Conservation (phyloP, 306 rosid genomes). For the Dryas drummondii region DNA sequence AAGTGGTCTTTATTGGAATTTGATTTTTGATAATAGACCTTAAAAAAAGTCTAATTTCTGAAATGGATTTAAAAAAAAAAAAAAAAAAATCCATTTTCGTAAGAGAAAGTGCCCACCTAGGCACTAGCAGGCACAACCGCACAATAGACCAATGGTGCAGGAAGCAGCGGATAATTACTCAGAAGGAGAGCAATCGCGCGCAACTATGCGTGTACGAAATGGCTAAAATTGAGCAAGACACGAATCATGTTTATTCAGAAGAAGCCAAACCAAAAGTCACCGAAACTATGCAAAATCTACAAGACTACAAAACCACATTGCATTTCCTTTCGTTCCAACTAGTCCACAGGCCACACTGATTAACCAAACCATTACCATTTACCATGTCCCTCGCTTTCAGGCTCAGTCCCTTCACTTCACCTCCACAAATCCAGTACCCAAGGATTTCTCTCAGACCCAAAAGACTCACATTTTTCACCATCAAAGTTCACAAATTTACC, state of each 20-base stretch:
- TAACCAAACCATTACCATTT: not conserved
- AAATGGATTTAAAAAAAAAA: too few species aligned
- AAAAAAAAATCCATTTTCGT: too few species aligned
- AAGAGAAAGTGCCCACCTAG: too few species aligned
- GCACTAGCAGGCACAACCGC: too few species aligned
- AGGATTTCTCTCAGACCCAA: constrained; percentile 7
- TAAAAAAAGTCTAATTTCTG: too few species aligned
- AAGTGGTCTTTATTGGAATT: too few species aligned
- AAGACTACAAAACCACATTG: not conserved
- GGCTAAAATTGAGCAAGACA: not conserved
- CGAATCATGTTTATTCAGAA: not conserved
- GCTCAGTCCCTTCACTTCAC: constrained; percentile 24
- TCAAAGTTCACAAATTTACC: constrained; percentile 16
- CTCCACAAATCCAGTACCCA: constrained; percentile 13
- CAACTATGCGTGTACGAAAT: too few species aligned
- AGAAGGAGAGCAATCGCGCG: too few species aligned
- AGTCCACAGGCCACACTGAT: too few species aligned
- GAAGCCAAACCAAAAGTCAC: not conserved
- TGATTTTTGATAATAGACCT: too few species aligned
- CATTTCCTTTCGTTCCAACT: not conserved
- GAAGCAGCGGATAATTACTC: too few species aligned
- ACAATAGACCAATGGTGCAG: too few species aligned
- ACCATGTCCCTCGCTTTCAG: constrained; percentile 27
- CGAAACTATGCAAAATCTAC: not conserved
- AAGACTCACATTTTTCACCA: not conserved